These are phyloP conservation scores for Sphaceloma murrayae DNA, from an alignment of 2,329 filamentous ascomycete genomes.

Conservation along the genomic window DNA sequence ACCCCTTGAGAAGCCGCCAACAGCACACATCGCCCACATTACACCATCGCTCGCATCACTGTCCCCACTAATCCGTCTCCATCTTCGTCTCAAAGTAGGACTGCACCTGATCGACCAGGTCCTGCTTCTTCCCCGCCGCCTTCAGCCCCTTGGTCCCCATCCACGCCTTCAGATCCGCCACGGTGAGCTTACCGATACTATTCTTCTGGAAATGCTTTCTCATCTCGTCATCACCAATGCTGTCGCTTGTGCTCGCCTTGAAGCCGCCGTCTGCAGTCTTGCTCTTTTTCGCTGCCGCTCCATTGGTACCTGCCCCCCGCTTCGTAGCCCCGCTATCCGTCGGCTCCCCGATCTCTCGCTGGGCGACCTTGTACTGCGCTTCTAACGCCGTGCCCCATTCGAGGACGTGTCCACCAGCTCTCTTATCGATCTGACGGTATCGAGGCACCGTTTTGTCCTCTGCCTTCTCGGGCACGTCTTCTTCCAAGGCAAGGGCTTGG, in stretches of 20 bases:
- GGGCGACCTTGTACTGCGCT: constrained; percentile 42
- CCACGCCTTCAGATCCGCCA: constrained; percentile 28
- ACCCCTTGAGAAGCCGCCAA: too few species aligned
- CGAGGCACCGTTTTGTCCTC: constrained; percentile 77
- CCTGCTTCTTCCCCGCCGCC: constrained; percentile 26
- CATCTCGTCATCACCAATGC: constrained; percentile 38
- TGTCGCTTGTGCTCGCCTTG: constrained; percentile 21
- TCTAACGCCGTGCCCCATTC: constrained; percentile 66
- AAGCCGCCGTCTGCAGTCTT: constrained; percentile 31
- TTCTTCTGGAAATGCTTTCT: constrained; percentile 35
- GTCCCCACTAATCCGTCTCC: constrained; percentile 26
- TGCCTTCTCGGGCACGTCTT: constrained; percentile 67
- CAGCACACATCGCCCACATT: too few species aligned
- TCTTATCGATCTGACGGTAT: constrained; percentile 80
- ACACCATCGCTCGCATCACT: too few species aligned
- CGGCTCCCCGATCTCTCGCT: constrained; percentile 28
- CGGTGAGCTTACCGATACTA: constrained; percentile 33
- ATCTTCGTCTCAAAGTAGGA: constrained; percentile 31
- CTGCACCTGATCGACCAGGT: constrained; percentile 29
- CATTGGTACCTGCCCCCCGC: constrained; percentile 16
- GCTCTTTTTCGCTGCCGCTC: constrained; percentile 32
- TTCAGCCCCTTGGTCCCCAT: constrained; percentile 24
- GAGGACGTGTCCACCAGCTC: constrained; percentile 67
- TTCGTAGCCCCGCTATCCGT: constrained; percentile 31
- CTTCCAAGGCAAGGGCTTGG: constrained; percentile 81